Base-by-base conservation (phyloP, 140 eudicot genomes). In the Flaveria floridana region DNA sequence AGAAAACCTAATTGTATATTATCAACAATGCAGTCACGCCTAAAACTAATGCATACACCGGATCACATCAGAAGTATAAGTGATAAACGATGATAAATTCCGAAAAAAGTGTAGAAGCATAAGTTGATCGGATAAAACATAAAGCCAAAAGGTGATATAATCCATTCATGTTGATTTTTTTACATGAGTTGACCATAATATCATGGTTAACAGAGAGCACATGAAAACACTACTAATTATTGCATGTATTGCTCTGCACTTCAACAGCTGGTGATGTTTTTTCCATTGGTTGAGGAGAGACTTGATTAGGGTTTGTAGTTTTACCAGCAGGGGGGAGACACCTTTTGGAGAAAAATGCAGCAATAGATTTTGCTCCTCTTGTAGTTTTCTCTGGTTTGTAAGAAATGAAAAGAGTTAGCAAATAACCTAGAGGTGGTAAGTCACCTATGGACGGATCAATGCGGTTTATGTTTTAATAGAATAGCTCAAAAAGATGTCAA, bases 261-360 rank as follows among this genome's bases (percentile, higher is more conserved):
- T 75, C 72, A 16, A 26, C 57, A 70, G 80, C 26, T 37, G 82
- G 62, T 34, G 74, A 71, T n/a, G 74, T 61, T 71, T 87, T 86
- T 72, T 76, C 70, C 65, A 78, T 65, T 4, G 88, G 62, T 58
- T 79, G 70, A 39, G 86, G 89, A 9, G 90, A 87, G 13, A 88
- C 71, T 69, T 90, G 84, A n/a, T 53, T 64, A 1, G 72, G 82
- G 79, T 78, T 83, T 21, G 48, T 65, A 19, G 78, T 76, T 61
- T 83, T 73, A 1, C 83, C 84, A 7, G 85, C n/a, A 28, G 96
- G 95, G 20, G 92, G 92, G 39, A 82, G 70, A 59, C 92, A 88
- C 79, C 92, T 84, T 62, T 91, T 91, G 3, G 95, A 88, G 77
- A 88, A 91, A 74, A 88, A 91, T 14, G 90, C 41, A 2, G 90